A percentile compares a stretch with the other conserved stretches of the same genome.
Conservation (phyloP, 2,329 filamentous ascomycete genomes). For the Metarhizium rileyi region DNA sequence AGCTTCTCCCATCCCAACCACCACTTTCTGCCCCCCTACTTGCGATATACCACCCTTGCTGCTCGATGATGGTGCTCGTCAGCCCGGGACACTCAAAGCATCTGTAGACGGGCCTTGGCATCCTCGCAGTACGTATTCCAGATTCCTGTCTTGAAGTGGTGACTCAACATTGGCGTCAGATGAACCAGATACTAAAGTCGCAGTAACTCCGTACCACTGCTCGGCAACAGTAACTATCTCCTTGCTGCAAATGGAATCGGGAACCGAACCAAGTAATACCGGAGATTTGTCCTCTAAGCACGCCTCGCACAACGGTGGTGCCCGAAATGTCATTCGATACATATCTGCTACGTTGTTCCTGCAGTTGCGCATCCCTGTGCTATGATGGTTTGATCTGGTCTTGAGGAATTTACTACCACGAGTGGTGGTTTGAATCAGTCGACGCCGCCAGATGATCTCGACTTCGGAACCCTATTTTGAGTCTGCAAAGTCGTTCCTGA, state of each 20-base stretch:
- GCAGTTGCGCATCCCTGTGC: constrained; percentile 2
- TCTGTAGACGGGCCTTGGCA: constrained; percentile 16
- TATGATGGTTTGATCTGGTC: no score
- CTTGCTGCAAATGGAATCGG: constrained; percentile 16
- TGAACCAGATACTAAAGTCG: constrained; percentile 21
- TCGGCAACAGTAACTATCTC: neutral
- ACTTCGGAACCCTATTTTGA: no score
- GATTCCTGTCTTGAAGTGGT: constrained; percentile 13
- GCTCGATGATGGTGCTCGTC: constrained; percentile 11
- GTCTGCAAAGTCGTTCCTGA: no score
- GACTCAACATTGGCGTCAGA: constrained; percentile 20
- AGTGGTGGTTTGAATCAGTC: no score
- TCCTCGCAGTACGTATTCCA: constrained; percentile 25
- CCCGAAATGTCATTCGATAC: constrained; percentile 20
- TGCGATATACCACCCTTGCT: constrained; percentile 22
- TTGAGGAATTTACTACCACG: no score
- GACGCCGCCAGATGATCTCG: no score
- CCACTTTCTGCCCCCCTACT: constrained; percentile 4
- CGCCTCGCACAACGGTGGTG: constrained; percentile 25
- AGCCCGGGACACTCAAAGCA: constrained; percentile 19
- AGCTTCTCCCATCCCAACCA: constrained; percentile 28
- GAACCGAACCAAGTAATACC: constrained; percentile 19
- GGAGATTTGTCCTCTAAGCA: constrained; percentile 28
- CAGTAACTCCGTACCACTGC: constrained; percentile 18
- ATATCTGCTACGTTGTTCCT: constrained; percentile 21